Percentiles rank a stretch among this genome's conserved stretches.
These are phyloP conservation scores for Zygotorulaspora chibaensis DNA, from an alignment of 805 yeast species.

Conservation along the genomic window DNA sequence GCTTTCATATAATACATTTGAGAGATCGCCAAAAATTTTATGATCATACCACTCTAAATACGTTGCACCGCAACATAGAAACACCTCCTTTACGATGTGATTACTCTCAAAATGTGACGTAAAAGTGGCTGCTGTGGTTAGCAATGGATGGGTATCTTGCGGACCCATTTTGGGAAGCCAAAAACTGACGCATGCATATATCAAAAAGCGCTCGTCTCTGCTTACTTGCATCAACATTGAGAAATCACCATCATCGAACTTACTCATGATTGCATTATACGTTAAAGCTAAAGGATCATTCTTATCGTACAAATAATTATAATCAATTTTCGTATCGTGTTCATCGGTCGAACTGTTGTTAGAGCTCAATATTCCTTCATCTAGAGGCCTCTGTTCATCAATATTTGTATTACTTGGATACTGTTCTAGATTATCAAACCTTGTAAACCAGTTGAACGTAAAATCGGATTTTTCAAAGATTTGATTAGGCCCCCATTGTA, in stretches of 20 bases:
- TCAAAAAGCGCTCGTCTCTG: slow-evolving; percentile 19
- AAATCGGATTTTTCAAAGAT: slow-evolving; percentile 7
- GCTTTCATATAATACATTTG: slow-evolving; percentile 25
- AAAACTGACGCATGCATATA: slow-evolving; percentile 38
- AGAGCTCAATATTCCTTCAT: not conserved
- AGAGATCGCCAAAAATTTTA: slow-evolving; percentile 22
- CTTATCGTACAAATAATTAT: slow-evolving; percentile 4
- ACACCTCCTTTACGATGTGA: slow-evolving; percentile 33
- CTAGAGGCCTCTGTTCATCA: not conserved
- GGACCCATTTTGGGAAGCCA: slow-evolving; percentile 42
- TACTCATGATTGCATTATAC: slow-evolving; percentile 6
- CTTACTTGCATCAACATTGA: not conserved
- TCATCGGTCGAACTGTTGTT: not conserved
- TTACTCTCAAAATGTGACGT: slow-evolving; percentile 36
- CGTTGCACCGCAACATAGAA: slow-evolving; percentile 42
- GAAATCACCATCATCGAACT: slow-evolving; percentile 8
- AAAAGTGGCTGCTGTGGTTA: slow-evolving; percentile 41
- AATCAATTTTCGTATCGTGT: not conserved
- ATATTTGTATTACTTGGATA: no score
- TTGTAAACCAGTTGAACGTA: slow-evolving; percentile 9
- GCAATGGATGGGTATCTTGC: slow-evolving; percentile 38
- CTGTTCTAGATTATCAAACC: slow-evolving; percentile 1
- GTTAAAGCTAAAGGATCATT: slow-evolving; percentile 7
- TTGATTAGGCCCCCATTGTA: slow-evolving; percentile 10
- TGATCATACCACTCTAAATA: slow-evolving; percentile 35